phyloP scores from a whole-genome alignment of 495 filamentous ascomycete species.

The Penicillium ochrochloron region DNA sequence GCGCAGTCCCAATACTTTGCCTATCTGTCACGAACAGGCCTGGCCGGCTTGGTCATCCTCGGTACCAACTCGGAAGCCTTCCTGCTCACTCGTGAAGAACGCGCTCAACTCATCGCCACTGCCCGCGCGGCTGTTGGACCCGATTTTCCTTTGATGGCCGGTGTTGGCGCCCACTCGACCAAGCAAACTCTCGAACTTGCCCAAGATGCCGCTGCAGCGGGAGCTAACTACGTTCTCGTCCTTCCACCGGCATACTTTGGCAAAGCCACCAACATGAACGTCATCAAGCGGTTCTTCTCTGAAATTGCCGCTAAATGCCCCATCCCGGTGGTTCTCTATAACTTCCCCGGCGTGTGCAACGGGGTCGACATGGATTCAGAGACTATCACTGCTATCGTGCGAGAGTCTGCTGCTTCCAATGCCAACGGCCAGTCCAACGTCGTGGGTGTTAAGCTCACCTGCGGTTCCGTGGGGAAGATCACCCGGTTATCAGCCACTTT shows the following conservation, averaged over 20 bases:
- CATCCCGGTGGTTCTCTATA: slow-evolving; percentile 69
- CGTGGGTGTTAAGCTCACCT: slow-evolving; percentile 72
- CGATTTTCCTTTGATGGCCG: slow-evolving; percentile 63
- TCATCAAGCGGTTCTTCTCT: slow-evolving; percentile 64
- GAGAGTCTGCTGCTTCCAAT: slow-evolving; percentile 46
- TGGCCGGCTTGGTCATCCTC: slow-evolving; percentile 63
- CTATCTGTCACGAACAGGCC: slow-evolving; percentile 58
- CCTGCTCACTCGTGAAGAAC: slow-evolving; percentile 65
- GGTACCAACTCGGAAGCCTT: slow-evolving; percentile 72
- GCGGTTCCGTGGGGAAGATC: slow-evolving; percentile 70
- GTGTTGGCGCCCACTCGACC: slow-evolving; percentile 66
- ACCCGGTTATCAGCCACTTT: slow-evolving; percentile 61
- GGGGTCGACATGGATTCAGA: slow-evolving; percentile 71
- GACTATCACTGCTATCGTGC: slow-evolving; percentile 56
- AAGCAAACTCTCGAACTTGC: slow-evolving; percentile 64
- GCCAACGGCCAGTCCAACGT: slow-evolving; percentile 55
- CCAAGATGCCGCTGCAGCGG: slow-evolving; percentile 58
- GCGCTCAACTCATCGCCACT: slow-evolving; percentile 51
- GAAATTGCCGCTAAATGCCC: slow-evolving; percentile 56
- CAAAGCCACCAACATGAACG: slow-evolving; percentile 58
- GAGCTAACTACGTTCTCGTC: slow-evolving; percentile 64
- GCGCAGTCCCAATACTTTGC: slow-evolving; percentile 58
- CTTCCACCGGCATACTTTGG: slow-evolving; percentile 70
- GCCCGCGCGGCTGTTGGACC: slow-evolving; percentile 58
- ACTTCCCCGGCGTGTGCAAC: slow-evolving; percentile 75